Evolutionary conservation across 2,329 filamentous ascomycete species (phyloP).

Genomic region (Escovopsis sp.): DNA sequence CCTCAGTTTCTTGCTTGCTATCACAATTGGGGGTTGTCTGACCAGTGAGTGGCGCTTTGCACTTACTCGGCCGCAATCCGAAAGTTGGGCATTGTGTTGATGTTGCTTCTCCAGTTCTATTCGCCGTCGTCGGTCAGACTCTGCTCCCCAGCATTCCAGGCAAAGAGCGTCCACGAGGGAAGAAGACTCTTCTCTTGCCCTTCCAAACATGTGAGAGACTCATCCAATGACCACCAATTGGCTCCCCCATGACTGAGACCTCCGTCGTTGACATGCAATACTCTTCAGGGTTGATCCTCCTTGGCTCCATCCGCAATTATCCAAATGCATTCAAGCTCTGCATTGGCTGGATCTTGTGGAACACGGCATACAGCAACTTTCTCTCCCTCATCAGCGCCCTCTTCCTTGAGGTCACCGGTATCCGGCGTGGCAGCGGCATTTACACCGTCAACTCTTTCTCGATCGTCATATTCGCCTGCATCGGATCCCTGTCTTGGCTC

Average conservation of each 20-base stretch:
- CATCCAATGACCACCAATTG: not conserved
- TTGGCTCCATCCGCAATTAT: slow-evolving; percentile 8
- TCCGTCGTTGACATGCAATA: not conserved
- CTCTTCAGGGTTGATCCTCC: slow-evolving; percentile 7
- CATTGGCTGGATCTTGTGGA: slow-evolving; percentile 10
- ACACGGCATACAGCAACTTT: slow-evolving; percentile 10
- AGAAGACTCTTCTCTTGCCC: slow-evolving; percentile 7
- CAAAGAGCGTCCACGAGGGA: slow-evolving; percentile 4
- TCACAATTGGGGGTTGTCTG: slow-evolving; percentile 8
- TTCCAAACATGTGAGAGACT: slow-evolving; percentile 7
- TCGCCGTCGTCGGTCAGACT: slow-evolving; percentile 7
- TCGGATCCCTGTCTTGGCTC: slow-evolving; percentile 8
- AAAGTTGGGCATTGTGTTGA: not conserved
- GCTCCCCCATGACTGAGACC: not conserved
- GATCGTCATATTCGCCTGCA: slow-evolving; percentile 8
- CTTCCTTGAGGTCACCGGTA: slow-evolving; percentile 8
- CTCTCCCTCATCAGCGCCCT: slow-evolving; percentile 7
- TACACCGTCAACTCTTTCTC: slow-evolving; percentile 10
- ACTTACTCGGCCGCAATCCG: not conserved
- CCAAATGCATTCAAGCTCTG: slow-evolving; percentile 11
- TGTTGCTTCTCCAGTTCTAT: slow-evolving; percentile 3
- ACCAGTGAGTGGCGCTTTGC: slow-evolving; percentile 4
- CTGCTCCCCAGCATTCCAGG: slow-evolving; percentile 8
- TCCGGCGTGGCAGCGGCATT: slow-evolving; percentile 7
- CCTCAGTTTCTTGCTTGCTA: slow-evolving; percentile 8